Conservation (phyloP, 768 basidiomycete genomes). For the Gymnopilus junonius region DNA sequence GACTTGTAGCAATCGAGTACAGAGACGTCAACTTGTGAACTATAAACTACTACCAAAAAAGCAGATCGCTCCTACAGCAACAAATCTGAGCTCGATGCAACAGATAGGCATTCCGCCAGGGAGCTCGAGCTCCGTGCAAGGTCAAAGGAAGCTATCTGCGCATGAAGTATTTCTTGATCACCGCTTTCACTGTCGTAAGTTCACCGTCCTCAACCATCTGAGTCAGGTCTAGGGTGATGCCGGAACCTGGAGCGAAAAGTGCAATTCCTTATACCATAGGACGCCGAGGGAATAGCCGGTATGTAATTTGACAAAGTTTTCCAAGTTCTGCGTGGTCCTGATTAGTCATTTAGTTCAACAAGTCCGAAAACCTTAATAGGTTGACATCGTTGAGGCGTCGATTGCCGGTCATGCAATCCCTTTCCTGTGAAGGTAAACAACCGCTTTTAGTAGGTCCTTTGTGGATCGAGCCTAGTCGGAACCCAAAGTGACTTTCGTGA, state of each 20-base stretch:
- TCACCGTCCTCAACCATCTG: too few relatives aligned
- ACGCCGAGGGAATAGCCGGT: background rate
- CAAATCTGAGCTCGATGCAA: constrained; percentile 2
- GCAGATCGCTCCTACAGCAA: constrained; percentile 4
- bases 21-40: constrained; percentile 8
- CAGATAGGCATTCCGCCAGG: constrained; percentile 4
- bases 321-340: too few relatives aligned
- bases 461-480: background rate
- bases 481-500: constrained; percentile 11
- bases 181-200: too few relatives aligned
- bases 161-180: background rate
- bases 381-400: too few relatives aligned
- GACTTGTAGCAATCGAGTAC: constrained; percentile 1
- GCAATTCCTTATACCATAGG: background rate
- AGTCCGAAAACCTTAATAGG: too few relatives aligned
- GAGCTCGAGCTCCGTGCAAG: constrained; percentile 7
- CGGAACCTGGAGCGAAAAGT: too few relatives aligned
- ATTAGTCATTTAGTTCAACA: too few relatives aligned
- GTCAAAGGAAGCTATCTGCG: constrained; percentile 5
- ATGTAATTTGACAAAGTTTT: too few relatives aligned
- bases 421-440: background rate
- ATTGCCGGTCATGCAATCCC: background rate
- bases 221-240: too few relatives aligned
- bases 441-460: background rate
- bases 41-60: constrained; percentile 2